A percentile compares a stretch with the other conserved stretches of the same genome.
Conservation (phyloP, 371 early-diverging fungal genomes). For the Mortierella sp. region DNA sequence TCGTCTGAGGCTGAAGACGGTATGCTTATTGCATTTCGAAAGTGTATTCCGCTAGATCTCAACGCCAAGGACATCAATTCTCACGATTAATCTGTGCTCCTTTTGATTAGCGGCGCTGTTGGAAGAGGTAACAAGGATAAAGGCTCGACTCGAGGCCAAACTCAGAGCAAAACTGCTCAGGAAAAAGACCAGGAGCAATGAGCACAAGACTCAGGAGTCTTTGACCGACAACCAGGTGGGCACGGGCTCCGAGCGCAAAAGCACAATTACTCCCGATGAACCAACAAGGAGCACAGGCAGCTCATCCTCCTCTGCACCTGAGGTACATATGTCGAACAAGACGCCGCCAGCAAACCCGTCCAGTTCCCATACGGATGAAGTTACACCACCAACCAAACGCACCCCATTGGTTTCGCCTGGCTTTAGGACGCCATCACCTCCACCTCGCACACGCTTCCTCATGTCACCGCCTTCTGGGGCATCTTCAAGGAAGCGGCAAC, state of each 20-base stretch:
- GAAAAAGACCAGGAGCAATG: slow-evolving; percentile 2
- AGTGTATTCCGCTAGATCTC: neutral
- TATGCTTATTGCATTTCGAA: slow-evolving; percentile 12
- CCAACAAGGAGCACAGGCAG: too few relatives aligned
- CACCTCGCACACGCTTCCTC: slow-evolving; percentile 25
- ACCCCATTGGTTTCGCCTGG: slow-evolving; percentile 29
- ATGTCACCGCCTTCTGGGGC: slow-evolving; percentile 48
- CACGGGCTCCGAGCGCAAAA: too few relatives aligned
- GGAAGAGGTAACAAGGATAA: slow-evolving; percentile 28
- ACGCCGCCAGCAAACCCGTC: too few relatives aligned
- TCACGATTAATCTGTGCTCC: neutral
- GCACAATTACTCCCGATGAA: too few relatives aligned
- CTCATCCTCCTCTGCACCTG: neutral
- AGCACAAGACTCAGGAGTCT: too few relatives aligned
- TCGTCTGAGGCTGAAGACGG: slow-evolving; percentile 39
- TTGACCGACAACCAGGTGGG: too few relatives aligned
- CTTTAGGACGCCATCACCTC: slow-evolving; percentile 48
- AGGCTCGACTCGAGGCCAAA: slow-evolving; percentile 36
- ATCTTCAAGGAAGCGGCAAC: slow-evolving; percentile 41
- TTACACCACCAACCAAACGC: slow-evolving; percentile 23
- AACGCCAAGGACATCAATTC: neutral
- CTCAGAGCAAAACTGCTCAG: slow-evolving; percentile 16
- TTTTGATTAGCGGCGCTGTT: slow-evolving; percentile 15
- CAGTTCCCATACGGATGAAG: neutral
- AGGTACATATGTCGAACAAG: neutral